phyloP scores from a whole-genome alignment of 106 monocot genomes.

The Allium fistulosum region DNA sequence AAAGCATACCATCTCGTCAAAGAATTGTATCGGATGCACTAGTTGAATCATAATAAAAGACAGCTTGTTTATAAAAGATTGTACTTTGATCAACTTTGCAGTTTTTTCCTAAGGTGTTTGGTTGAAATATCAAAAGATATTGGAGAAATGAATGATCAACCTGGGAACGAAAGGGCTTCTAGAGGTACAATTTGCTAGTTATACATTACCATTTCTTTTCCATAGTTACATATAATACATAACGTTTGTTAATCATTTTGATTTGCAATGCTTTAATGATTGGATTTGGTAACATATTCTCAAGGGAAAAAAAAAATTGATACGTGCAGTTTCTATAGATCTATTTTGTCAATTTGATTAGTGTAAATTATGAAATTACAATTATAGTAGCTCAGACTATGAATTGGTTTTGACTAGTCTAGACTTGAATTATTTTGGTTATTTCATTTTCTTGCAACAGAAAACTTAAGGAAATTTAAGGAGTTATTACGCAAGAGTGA shows the following conservation, averaged over 20 bases:
- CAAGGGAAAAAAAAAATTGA: not conserved
- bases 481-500: slow-evolving; percentile 58
- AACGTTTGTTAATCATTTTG: not conserved
- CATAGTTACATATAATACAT: not conserved
- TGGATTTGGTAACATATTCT: not conserved
- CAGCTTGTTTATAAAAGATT: no score
- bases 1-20: no score
- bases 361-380: not conserved
- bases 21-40: no score
- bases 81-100: no score
- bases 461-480: slow-evolving; percentile 35
- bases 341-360: not conserved
- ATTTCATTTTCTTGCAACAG: slow-evolving; percentile 21
- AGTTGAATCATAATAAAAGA: no score
- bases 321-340: not conserved
- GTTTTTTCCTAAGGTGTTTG: no score
- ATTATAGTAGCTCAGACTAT: not conserved
- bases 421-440: not conserved
- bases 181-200: not conserved
- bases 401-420: not conserved
- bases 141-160: slow-evolving; percentile 2
- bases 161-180: not conserved
- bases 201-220: not conserved
- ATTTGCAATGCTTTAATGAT: not conserved
- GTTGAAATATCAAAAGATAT: no score